Conservation (phyloP, 345 rosid genomes). For the Salix brachista region DNA sequence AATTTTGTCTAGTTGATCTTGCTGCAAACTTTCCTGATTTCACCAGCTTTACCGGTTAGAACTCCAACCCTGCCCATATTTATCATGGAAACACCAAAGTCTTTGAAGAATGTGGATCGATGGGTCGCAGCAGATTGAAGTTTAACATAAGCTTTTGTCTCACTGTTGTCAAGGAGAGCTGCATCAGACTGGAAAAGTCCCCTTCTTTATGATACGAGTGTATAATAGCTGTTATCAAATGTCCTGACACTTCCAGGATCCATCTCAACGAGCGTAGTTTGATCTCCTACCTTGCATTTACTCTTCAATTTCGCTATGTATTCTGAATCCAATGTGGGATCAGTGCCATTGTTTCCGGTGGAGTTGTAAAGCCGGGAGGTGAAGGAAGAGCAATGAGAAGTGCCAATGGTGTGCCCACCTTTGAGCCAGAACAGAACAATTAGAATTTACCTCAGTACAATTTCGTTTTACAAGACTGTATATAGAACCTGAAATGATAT, state of each 20-base stretch:
- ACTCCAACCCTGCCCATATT: conserved; percentile 64
- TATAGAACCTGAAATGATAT: background rate
- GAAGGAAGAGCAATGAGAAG: conserved; percentile 55
- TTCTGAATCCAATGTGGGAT: conserved; percentile 47
- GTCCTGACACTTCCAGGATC: conserved; percentile 65
- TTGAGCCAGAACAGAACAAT: background rate
- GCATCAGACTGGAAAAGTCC: conserved; percentile 62
- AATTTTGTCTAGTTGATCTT: conserved; percentile 27
- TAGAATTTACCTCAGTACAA: background rate
- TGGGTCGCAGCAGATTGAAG: conserved; percentile 11
- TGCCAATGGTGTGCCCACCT: conserved; percentile 72
- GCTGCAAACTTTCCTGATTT: conserved; percentile 59
- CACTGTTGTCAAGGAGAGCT: conserved; percentile 44
- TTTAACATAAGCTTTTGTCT: conserved; percentile 45
- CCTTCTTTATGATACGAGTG: conserved; percentile 47
- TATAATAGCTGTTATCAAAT: conserved; percentile 49
- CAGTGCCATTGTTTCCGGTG: conserved; percentile 53
- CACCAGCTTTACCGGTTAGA: conserved; percentile 46
- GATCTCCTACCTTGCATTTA: conserved; percentile 47
- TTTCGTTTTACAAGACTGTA: background rate
- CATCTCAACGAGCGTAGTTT: conserved; percentile 53
- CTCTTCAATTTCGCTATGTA: conserved; percentile 23
- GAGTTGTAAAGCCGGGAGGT: conserved; percentile 56
- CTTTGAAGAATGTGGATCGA: conserved; percentile 44
- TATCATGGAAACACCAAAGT: conserved; percentile 64